Evolutionary conservation across 73 alveolate species (phyloP), one percentile per base, ranked within the genome.

Genomic region (Paraurostyla sp.): DNA sequence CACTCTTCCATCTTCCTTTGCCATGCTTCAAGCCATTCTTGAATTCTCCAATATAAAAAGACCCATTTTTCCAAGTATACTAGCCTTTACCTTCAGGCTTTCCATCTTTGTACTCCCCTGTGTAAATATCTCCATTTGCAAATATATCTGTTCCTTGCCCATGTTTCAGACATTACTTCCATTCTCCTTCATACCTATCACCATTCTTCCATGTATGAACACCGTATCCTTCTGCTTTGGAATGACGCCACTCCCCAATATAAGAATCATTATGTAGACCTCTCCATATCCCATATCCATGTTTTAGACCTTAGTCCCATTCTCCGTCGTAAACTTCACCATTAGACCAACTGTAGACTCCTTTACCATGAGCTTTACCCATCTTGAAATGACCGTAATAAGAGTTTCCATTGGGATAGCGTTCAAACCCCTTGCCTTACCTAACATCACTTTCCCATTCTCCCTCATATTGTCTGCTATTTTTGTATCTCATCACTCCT

Each of bases 131-230:
- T 25, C 96, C 96, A 80, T 92, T 92, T 0, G 90, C 92, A 78
- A 92, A 92, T 35, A 69, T 87, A 46, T 92, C 96, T 3, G 94
- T 78, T 32, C 96, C 96, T 78, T 65, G 50, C n/a, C 96, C 96
- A 33, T 92, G 92, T 58, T 92, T 92, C 45, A 92, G 43, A 49
- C 94, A 92, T 15, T 43, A 22, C 71, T 87, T 92, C 85, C 91
- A 92, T 52, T 92, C 92, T 38, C 96, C 96, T 43, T 92, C 96
- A 80, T 92, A 92, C 48, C 96, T 76, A 60, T 87, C 96, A 11
- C 96, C 96, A 54, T 78, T 78, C 33, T 78, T 78, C 89, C 89
- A 78, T 0, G 76, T 78, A 52, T 78, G 89, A 54, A 78, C 89
- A 16, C 89, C 89, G 35, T 78, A 78, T 0, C 89, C 89, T 60